Percentiles rank a stretch among this genome's conserved stretches.
phyloP scores from a whole-genome alignment of 1,284 basidiomycete genomes.

The Rhodotorula glutinis region DNA sequence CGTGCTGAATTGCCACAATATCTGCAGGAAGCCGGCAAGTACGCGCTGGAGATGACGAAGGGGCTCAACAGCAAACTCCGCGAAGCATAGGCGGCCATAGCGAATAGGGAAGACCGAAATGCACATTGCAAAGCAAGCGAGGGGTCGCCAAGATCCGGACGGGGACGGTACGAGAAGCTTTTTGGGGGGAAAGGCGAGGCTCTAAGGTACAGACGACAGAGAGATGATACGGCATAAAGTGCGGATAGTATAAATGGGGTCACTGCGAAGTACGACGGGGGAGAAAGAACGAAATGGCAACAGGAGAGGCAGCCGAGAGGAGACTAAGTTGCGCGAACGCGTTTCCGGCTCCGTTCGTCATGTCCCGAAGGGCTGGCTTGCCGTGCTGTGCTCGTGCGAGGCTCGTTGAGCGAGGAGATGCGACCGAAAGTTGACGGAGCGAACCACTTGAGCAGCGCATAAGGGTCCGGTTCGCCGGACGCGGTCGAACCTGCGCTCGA shows the following conservation, averaged over 20 bases:
- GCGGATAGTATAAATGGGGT: no score
- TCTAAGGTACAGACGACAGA: constrained; percentile 2
- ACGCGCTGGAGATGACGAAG: constrained; percentile 25
- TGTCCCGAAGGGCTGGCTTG: not conserved
- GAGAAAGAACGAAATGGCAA: not conserved
- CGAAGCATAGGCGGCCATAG: constrained; percentile 12
- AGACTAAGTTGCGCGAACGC: not conserved
- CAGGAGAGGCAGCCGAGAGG: no score
- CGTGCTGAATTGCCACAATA: no score
- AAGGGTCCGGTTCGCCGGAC: constrained; percentile 18
- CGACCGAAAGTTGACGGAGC: not conserved
- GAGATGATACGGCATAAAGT: not conserved
- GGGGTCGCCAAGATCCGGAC: no score
- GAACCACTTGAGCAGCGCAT: constrained; percentile 30
- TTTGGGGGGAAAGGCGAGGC: not conserved
- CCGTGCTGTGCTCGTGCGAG: not conserved
- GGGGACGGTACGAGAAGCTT: no score
- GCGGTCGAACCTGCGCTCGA: not conserved
- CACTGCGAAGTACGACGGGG: not conserved
- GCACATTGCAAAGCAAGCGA: no score
- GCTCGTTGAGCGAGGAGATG: not conserved
- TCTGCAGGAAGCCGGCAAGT: constrained; percentile 19
- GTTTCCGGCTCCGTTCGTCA: constrained; percentile 1
- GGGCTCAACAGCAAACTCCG: constrained; percentile 30
- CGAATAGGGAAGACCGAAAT: no score